These are phyloP conservation scores for Pyracantha coccinea DNA, from an alignment of 331 rosid species.

Conservation along the genomic window DNA sequence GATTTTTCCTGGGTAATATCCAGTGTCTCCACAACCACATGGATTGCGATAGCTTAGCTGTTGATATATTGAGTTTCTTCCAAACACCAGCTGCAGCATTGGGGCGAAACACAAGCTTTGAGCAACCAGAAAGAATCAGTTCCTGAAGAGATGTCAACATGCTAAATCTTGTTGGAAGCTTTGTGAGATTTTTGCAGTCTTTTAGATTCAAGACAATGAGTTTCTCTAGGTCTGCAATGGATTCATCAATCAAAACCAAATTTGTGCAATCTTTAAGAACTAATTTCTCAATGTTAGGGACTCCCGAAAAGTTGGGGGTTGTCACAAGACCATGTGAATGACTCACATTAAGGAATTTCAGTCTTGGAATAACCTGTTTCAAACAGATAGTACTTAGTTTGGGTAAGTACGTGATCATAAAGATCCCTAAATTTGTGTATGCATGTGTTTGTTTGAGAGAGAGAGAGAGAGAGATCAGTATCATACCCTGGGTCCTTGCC, in stretches of 20 bases:
- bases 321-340: neutral
- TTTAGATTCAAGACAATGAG: neutral
- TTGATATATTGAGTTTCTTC: neutral
- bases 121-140: conserved; percentile 4
- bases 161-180: conserved; percentile 3
- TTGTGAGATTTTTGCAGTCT: conserved; percentile 1
- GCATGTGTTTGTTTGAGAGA: neutral
- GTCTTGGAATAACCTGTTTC: neutral
- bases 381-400: neutral
- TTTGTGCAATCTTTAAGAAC: neutral
- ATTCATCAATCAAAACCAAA: neutral
- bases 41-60: neutral
- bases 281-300: neutral
- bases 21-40: neutral
- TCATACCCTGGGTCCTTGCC: conserved; percentile 3
- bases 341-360: neutral
- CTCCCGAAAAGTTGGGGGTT: neutral
- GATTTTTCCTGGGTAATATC: neutral
- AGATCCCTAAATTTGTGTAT: neutral
- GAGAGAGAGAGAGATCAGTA: neutral
- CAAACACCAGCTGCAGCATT: neutral
- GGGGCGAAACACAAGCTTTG: neutral
- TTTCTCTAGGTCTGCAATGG: conserved; percentile 2
- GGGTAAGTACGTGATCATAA: neutral
- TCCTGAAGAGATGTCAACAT: neutral